A percentile compares a stretch with the other conserved stretches of the same genome.
Conservation (phyloP, 192 early-diverging fungal genomes). For the Coemansia interrupta region DNA sequence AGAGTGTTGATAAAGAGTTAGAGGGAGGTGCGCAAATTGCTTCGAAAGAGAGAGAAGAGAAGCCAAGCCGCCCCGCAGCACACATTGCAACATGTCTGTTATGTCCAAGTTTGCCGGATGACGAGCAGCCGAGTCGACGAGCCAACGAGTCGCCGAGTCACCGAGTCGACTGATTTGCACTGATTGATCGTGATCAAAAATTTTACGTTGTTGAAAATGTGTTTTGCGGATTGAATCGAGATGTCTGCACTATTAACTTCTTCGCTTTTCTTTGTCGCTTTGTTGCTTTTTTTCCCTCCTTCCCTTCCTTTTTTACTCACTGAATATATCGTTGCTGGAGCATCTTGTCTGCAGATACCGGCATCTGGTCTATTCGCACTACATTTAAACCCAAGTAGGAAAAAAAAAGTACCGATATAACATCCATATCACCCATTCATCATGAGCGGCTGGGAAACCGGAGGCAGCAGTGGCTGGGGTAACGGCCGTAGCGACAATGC, state of each 20-base stretch:
- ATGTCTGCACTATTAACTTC: neutral
- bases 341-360: neutral
- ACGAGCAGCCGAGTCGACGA: neutral
- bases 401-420: too few relatives aligned
- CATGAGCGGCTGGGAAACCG: constrained; percentile 1
- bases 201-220: neutral
- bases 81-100: too few relatives aligned
- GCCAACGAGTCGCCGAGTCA: neutral
- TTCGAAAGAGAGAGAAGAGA: too few relatives aligned
- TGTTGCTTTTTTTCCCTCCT: neutral
- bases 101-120: too few relatives aligned
- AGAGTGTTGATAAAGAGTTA: neutral
- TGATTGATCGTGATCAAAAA: neutral
- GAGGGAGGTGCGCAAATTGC: neutral
- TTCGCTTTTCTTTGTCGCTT: neutral
- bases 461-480: constrained; percentile 5
- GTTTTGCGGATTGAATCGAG: neutral
- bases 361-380: constrained; percentile 1
- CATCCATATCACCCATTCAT: too few relatives aligned
- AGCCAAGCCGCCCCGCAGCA: too few relatives aligned
- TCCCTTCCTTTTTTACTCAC: neutral
- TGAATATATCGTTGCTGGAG: neutral
- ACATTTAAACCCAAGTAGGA: too few relatives aligned
- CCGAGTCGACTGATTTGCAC: neutral
- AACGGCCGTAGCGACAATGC: constrained; percentile 21